A percentile compares a stretch with the other conserved stretches of the same genome.
These are phyloP conservation scores for Sporothrix variecibatus DNA, from an alignment of 2,329 filamentous ascomycete species.

Conservation along the genomic window DNA sequence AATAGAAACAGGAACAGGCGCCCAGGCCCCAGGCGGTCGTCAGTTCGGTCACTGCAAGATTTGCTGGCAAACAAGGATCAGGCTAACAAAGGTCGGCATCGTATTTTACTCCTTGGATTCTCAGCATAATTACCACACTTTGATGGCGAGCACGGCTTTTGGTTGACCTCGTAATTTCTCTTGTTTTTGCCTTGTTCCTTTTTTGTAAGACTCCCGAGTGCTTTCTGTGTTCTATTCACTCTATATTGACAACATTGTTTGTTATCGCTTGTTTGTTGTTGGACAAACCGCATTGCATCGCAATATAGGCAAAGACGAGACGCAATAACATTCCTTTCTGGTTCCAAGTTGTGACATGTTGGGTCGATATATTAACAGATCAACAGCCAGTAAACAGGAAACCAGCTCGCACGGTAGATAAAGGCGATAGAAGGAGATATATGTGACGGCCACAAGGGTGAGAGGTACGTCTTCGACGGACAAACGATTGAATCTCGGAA, in stretches of 20 bases:
- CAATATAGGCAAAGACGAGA: not conserved
- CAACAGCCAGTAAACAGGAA: conserved; percentile 1
- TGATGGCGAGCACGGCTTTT: not conserved
- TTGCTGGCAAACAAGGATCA: conserved; percentile 11
- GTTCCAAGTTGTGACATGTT: not conserved
- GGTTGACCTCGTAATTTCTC: not conserved
- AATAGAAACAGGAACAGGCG: not conserved
- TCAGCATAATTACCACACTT: not conserved
- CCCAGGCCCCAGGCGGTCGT: not conserved
- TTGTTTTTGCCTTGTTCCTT: not conserved
- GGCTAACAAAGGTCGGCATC: not conserved
- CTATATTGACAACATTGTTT: not conserved
- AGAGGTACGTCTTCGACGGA: not conserved
- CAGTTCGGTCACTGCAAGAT: conserved; percentile 12
- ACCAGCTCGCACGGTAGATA: not conserved
- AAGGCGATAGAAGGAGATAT: not conserved
- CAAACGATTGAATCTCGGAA: not conserved
- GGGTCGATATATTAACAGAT: conserved; percentile 6
- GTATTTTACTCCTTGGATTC: no score
- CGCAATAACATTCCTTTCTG: not conserved
- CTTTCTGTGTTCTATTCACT: not conserved
- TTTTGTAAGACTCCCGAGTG: not conserved
- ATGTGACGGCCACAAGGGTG: not conserved
- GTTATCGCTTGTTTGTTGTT: not conserved
- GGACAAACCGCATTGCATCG: not conserved